Base-by-base conservation (phyloP, 2,329 filamentous ascomycete species). In the Podosphaera fusca region DNA sequence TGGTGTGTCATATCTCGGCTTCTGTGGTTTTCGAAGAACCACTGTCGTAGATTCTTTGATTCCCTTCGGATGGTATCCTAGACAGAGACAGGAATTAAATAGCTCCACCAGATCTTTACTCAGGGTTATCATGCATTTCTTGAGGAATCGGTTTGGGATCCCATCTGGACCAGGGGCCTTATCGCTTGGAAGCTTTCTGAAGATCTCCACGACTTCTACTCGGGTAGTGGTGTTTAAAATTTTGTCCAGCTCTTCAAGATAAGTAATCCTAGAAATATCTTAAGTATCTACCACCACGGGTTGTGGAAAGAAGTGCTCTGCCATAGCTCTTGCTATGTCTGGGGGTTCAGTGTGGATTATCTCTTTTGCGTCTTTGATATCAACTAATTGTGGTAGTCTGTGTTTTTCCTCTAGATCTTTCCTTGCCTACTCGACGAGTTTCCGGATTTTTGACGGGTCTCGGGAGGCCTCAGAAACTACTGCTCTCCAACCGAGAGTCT, bases 181-280 rank as follows among this genome's bases (percentile, higher is more conserved):
- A 8, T 14, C 38, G 14, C 8, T 42, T 21, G 21, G 21, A 21
- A 21, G 21, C 21, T 21, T 21, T 21, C 21, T 21, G 21, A 21
- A 1, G 21, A 42, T 14, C 38, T 42, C 38, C 14, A 1, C 38
- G 8, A 42, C 38, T 42, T 42, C 38, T 14, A 14, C 14, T 8
- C 14, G 8, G 8, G 14, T 8, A 14, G 14, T 42, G 14, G 38
- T 42, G 8, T 42, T 8, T 8, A 14, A 14, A 8, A 42, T 42
- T 8, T 42, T 14, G 38, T 42, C 38, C 14, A 42, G 8, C 14
- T 42, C 38, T 57, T 56, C 59, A 21, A 21, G 21, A 21, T 21
- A 21, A 21, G 60, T 58, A 45, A 57, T 47, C 29, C 42, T 36
- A 56, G n/a, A 59, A 21, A 5, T 36, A 35, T 29, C 30, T 36